These are phyloP conservation scores for Pelargonium citronellum DNA, from an alignment of 441 rosid species.

Conservation along the genomic window DNA sequence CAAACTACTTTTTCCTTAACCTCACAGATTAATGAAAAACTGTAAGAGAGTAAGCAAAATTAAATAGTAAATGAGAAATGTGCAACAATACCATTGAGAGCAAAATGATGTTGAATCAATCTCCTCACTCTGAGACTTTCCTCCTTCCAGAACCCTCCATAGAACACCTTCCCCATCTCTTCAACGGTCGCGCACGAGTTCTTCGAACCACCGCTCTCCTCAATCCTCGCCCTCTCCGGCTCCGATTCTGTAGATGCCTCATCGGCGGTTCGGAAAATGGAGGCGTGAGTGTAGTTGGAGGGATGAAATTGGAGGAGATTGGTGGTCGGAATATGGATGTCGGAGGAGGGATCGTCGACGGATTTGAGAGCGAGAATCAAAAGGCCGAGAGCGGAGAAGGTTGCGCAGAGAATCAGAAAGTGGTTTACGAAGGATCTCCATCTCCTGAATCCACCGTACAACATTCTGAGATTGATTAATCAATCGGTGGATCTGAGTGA, in stretches of 20 bases:
- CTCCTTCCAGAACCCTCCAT: slow-evolving; percentile 33
- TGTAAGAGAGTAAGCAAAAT: background rate
- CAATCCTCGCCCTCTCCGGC: background rate
- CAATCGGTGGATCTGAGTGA: background rate
- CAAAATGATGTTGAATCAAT: slow-evolving; percentile 55
- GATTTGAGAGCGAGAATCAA: slow-evolving; percentile 49
- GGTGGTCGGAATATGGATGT: background rate
- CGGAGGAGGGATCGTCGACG: slow-evolving; percentile 36
- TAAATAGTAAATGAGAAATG: background rate
- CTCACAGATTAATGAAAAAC: background rate
- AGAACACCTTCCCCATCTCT: slow-evolving; percentile 72
- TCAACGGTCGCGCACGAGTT: slow-evolving; percentile 72
- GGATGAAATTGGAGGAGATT: background rate
- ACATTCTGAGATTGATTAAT: slow-evolving; percentile 27
- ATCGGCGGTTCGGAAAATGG: background rate
- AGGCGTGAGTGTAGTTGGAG: background rate
- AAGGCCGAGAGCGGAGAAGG: slow-evolving; percentile 46
- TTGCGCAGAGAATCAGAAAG: slow-evolving; percentile 31
- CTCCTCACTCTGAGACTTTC: slow-evolving; percentile 60
- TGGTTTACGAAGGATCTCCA: slow-evolving; percentile 37
- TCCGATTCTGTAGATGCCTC: background rate
- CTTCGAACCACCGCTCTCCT: slow-evolving; percentile 19
- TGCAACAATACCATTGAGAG: slow-evolving; percentile 38
- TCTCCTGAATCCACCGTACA: slow-evolving; percentile 41
- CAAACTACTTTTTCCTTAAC: too few species aligned